Evolutionary conservation across 192 early-diverging fungal genomes (phyloP).

Genomic region (Podila minutissima): DNA sequence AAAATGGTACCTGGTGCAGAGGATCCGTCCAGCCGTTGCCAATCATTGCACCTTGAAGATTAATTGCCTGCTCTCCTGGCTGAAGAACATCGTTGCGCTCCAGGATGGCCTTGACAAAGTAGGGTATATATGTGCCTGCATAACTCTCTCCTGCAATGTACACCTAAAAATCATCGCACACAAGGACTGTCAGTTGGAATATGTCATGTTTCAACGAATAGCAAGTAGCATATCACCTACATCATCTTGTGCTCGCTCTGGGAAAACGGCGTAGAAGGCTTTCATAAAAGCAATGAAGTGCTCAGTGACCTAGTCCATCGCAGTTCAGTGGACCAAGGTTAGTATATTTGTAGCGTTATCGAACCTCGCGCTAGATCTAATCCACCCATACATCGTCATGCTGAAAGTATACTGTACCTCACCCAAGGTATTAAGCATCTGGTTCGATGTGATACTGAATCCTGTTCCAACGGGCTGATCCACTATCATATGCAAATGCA

Average conservation of each 20-base stretch:
- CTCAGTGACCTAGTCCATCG: constrained; percentile 32
- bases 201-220: no score
- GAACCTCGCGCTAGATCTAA: no score
- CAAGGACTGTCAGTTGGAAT: no score
- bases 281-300: constrained; percentile 62
- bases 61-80: constrained; percentile 34
- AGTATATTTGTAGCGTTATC: no score
- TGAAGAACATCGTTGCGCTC: constrained; percentile 44
- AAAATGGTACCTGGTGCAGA: constrained; percentile 56
- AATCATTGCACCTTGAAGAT: constrained; percentile 66
- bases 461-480: constrained; percentile 75
- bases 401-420: constrained; percentile 49
- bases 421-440: constrained; percentile 46
- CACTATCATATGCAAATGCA: constrained; percentile 44
- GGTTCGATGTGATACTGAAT: constrained; percentile 60
- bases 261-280: constrained; percentile 60
- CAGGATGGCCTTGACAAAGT: constrained; percentile 53
- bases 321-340: no score
- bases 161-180: constrained; percentile 37
- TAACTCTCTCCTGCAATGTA: constrained; percentile 73
- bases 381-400: no score
- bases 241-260: constrained; percentile 53
- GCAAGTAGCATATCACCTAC: constrained; percentile 21
- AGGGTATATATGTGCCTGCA: constrained; percentile 73
- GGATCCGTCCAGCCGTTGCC: constrained; percentile 77